Base-by-base conservation (phyloP, 805 yeast genomes). In the Candida piceae region DNA sequence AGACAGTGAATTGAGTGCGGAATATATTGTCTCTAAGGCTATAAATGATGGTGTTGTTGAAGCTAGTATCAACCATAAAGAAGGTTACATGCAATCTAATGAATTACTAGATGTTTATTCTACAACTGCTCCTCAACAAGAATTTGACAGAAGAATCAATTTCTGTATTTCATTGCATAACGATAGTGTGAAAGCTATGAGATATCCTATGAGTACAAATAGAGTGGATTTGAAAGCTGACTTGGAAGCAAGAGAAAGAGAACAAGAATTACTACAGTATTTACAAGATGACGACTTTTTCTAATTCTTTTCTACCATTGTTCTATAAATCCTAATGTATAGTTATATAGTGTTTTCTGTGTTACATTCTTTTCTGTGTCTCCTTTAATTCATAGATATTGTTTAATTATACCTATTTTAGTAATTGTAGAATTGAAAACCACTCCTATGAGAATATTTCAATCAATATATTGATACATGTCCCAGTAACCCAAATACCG, bases 11-110 rank as follows among this genome's bases (percentile, higher is more conserved):
- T 89, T 93, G 55, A 81, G 90, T 51, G 95, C 96, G 1, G 99
- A 93, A 66, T 93, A 90, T 60, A 88, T 93, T 60, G 96, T 93
- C 16, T 86, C 96, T 26, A 90, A 93, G 67, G 93, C 97, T 18
- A 90, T 93, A 41, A 80, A 96, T 54, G 99, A 93, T 59, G 96
- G 96, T 42, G 97, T 93, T 35, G 86, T 93, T 57, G 97, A 93
- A 55, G 97, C 98, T 4, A 76, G 78, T 38, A 84, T 93, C 49
- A 85, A 93, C 58, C 96, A 89, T 63, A 86, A 85, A 56, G 71
- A 76, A 45, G 97, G 97, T 2, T 89, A 68, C 59, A 89, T 93
- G 84, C 89, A 88, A 64, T 82, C 94, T 26, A 81, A 78, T 49
- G 98, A 93, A 60, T 66, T 86, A 40, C 65, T 78, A 53, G 96